A percentile compares a stretch with the other conserved stretches of the same genome.
These are phyloP conservation scores for Aquilaria malaccensis DNA, from an alignment of 345 rosid species.

Conservation along the genomic window DNA sequence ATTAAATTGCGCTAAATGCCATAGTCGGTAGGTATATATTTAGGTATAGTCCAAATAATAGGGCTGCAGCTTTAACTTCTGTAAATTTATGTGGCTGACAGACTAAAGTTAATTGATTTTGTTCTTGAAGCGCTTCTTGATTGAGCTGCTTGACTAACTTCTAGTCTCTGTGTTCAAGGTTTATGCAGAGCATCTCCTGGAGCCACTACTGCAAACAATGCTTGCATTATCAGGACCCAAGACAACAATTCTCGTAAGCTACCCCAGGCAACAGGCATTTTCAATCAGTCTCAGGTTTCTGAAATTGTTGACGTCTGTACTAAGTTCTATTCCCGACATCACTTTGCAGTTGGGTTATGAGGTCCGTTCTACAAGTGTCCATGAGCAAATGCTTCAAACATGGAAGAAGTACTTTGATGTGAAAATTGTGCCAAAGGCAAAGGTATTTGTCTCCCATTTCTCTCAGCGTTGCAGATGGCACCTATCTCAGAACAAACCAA, in stretches of 20 bases:
- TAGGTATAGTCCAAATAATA: too few relatives aligned
- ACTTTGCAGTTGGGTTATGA: constrained; percentile 76
- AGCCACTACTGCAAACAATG: constrained; percentile 64
- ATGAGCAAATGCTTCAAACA: constrained; percentile 77
- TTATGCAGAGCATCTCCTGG: constrained; percentile 90
- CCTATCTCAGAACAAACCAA: too few relatives aligned
- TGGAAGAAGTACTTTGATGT: constrained; percentile 76
- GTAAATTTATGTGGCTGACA: too few relatives aligned
- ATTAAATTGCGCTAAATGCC: too few relatives aligned
- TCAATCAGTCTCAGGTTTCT: not conserved
- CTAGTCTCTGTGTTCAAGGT: constrained; percentile 38
- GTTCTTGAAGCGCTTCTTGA: too few relatives aligned
- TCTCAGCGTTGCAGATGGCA: too few relatives aligned
- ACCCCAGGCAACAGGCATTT: not conserved
- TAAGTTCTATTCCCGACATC: constrained; percentile 9
- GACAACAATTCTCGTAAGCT: constrained; percentile 63
- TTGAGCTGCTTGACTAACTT: not conserved
- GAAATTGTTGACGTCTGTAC: not conserved
- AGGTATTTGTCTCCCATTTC: constrained; percentile 32
- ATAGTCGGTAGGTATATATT: too few relatives aligned
- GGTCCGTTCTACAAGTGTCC: constrained; percentile 78
- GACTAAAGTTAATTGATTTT: too few relatives aligned
- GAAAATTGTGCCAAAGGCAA: constrained; percentile 59
- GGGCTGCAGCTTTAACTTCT: too few relatives aligned
- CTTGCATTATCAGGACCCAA: constrained; percentile 60